Base-by-base conservation (phyloP, 208 protist genomes). In the Jaenimonas drosophilae region DNA sequence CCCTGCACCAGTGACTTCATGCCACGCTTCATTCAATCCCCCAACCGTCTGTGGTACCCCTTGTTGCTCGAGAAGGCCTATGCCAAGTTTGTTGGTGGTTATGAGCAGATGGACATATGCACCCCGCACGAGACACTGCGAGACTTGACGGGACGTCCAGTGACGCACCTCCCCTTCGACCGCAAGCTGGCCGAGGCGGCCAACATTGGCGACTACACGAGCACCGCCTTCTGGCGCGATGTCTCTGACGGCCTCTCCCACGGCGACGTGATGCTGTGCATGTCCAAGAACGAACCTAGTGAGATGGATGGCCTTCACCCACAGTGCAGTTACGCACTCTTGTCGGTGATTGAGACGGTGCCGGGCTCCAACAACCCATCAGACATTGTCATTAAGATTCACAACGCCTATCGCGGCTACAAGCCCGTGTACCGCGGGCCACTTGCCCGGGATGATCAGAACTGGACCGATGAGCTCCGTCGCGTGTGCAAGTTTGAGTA, bases 51-150 rank as follows among this genome's bases (percentile, higher is more conserved):
- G 47, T 86, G 74, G 74, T 95, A 73, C 29, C 83, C 87, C 24
- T 50, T 91, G 30, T 58, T 95, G 32, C 60, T 95, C 39, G 83
- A 95, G 64, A 95, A 95, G 64, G 87, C 87, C 12, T 95, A 95
- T 46, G 87, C 87, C 6, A 95, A 95, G 68, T 91, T 95, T 61
- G 71, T 90, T 11, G 80, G 83, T 44, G 77, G 80, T 24, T 95
- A 91, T 65, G 65, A 72, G 26, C 53, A 67, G 32, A 53, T 95
- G 19, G 65, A 79, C 48, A 80, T 85, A 52, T 91, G 82, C 55
- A 89, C 76, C n/a, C 61, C 80, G 29, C 67, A 85, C 50, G 83
- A 95, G 62, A 88, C 81, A 28, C 61, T 92, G 38, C 76, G 72
- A 3, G 87, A 95, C 56, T 42, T 95, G 34, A 95, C 87, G 1